Percentiles rank a stretch among this genome's conserved stretches.
phyloP scores from a whole-genome alignment of 495 filamentous ascomycete species.

The Penicillium herquei region DNA sequence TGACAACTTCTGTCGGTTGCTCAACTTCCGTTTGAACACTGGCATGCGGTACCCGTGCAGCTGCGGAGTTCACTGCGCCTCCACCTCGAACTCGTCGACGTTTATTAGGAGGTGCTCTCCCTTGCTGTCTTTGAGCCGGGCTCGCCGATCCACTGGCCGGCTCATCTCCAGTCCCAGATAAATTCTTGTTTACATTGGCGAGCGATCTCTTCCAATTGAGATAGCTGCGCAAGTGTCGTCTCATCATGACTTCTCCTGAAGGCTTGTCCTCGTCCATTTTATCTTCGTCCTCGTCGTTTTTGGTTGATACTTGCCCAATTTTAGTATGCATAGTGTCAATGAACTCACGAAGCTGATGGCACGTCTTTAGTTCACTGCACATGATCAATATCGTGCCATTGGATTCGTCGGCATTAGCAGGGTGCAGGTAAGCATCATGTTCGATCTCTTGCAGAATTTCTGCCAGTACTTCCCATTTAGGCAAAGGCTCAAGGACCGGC shows the following conservation, averaged over 20 bases:
- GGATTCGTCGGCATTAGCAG: constrained; percentile 70
- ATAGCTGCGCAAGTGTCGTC: constrained; percentile 81
- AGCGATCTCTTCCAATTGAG: constrained; percentile 91
- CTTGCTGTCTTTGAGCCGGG: constrained; percentile 37
- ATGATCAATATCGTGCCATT: constrained; percentile 91
- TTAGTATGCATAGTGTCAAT: constrained; percentile 86
- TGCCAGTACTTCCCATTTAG: constrained; percentile 86
- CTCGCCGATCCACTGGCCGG: constrained; percentile 21
- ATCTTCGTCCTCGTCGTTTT: constrained; percentile 34
- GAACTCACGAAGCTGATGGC: constrained; percentile 86
- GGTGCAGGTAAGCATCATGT: constrained; percentile 83
- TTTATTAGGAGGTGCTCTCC: constrained; percentile 78
- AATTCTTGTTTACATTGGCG: constrained; percentile 78
- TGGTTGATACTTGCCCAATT: constrained; percentile 36
- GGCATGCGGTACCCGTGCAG: constrained; percentile 60
- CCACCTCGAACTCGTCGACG: constrained; percentile 87
- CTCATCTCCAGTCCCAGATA: constrained; percentile 33
- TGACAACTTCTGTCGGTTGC: constrained; percentile 69
- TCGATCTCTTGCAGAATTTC: constrained; percentile 93
- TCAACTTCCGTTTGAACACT: constrained; percentile 78
- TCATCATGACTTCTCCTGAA: constrained; percentile 85
- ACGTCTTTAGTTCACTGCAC: constrained; percentile 87
- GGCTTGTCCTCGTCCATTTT: constrained; percentile 44
- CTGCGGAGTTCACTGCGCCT: constrained; percentile 51
- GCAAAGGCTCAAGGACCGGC: constrained; percentile 90